phyloP scores from a whole-genome alignment of 176 grass and related monocot genomes.

The Olyra latifolia region DNA sequence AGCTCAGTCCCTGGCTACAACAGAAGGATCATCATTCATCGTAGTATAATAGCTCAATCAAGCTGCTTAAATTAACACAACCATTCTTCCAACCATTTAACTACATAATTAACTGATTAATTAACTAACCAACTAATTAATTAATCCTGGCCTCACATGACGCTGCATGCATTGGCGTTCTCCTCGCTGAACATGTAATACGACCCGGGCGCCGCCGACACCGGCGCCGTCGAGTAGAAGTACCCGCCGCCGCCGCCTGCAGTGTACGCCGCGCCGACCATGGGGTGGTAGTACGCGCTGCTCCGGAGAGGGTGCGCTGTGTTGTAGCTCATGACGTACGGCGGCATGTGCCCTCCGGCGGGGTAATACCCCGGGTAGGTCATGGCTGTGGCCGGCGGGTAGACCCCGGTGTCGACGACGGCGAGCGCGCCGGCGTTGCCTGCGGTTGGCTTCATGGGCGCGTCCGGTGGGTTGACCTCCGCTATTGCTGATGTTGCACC shows the following conservation, averaged over 20 bases:
- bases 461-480: slow-evolving; percentile 18
- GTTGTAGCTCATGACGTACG: slow-evolving; percentile 85
- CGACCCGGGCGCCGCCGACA: slow-evolving; percentile 52
- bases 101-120: background rate
- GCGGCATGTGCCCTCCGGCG: slow-evolving; percentile 25
- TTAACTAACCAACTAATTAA: background rate
- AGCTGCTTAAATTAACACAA: background rate
- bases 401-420: slow-evolving; percentile 8
- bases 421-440: background rate
- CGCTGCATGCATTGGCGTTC: slow-evolving; percentile 87
- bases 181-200: slow-evolving; percentile 99
- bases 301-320: slow-evolving; percentile 61
- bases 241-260: slow-evolving; percentile 38
- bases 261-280: slow-evolving; percentile 36
- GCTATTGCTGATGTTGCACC: slow-evolving; percentile 19
- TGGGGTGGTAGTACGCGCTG: slow-evolving; percentile 61
- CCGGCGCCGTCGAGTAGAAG: slow-evolving; percentile 62
- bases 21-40: background rate
- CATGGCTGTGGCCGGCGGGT: slow-evolving; percentile 5
- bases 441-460: background rate
- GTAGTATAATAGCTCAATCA: background rate
- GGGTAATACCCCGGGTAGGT: slow-evolving; percentile 44
- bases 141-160: slow-evolving; percentile 58
- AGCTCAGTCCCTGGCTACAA: background rate
- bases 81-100: background rate